Conservation (phyloP, 116 monocot species). For the Zostera marina region DNA sequence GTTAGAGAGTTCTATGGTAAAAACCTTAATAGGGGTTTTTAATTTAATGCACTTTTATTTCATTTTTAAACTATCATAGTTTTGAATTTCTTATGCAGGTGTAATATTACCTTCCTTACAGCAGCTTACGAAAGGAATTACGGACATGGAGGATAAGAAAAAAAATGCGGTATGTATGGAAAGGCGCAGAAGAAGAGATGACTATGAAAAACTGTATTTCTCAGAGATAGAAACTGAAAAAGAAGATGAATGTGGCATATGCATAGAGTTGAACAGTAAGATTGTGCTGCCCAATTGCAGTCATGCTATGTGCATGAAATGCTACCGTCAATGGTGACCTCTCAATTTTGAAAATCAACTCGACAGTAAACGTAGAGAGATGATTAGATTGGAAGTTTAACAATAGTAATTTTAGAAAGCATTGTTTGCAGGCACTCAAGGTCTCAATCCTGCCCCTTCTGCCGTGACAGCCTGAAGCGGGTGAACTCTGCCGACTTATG, state of each 20-base stretch:
- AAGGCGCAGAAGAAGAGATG: conserved; percentile 57
- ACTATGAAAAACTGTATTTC: conserved; percentile 33
- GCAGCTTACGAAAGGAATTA: conserved; percentile 70
- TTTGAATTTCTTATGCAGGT: conserved; percentile 18
- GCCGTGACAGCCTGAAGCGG: conserved; percentile 63
- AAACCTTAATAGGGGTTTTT: background rate
- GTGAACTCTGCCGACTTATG: conserved; percentile 64
- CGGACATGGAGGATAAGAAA: conserved; percentile 74
- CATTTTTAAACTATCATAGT: background rate
- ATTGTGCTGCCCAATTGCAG: conserved; percentile 74
- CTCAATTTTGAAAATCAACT: background rate
- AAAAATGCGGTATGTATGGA: conserved; percentile 59
- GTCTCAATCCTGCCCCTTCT: conserved; percentile 82
- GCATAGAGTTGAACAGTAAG: conserved; percentile 83
- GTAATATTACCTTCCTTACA: conserved; percentile 73
- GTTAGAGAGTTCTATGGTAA: conserved; percentile 78
- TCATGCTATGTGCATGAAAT: conserved; percentile 73
- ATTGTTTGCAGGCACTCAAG: conserved; percentile 11
- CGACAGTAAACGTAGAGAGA: background rate
- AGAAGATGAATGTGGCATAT: conserved; percentile 88
- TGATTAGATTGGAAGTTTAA: background rate
- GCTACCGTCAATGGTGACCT: conserved; percentile 63
- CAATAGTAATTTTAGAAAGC: background rate
- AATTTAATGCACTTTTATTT: background rate
- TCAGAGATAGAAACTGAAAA: conserved; percentile 62